A percentile compares a stretch with the other conserved stretches of the same genome.
Evolutionary conservation across 2,329 filamentous ascomycete genomes (phyloP).

Genomic region (Fusarium goolgardi): DNA sequence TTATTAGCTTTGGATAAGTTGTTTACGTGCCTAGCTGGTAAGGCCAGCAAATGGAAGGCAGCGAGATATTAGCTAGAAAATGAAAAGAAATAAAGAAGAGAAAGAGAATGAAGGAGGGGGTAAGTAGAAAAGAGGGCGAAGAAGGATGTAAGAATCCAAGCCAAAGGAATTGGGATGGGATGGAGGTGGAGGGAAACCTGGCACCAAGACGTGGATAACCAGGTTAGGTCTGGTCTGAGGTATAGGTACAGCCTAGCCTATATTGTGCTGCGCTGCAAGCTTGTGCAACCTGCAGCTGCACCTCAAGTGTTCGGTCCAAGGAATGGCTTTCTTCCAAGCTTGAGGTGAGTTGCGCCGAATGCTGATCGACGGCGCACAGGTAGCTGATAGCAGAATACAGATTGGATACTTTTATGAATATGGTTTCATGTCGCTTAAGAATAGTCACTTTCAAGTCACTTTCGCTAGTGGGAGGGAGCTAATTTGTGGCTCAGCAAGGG

Average conservation of each 20-base stretch:
- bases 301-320: constrained; percentile 1
- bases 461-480: constrained; percentile 32
- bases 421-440: neutral
- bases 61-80: constrained; percentile 21
- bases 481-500: constrained; percentile 40
- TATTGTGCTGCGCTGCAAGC: constrained; percentile 1
- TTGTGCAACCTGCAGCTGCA: constrained; percentile 28
- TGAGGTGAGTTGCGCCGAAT: constrained; percentile 6
- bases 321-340: constrained; percentile 34
- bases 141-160: constrained; percentile 15
- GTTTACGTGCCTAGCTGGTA: constrained; percentile 18
- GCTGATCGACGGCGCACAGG: constrained; percentile 28
- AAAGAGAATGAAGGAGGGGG: constrained; percentile 14
- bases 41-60: constrained; percentile 28
- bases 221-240: constrained; percentile 14
- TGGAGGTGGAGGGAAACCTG: constrained; percentile 38
- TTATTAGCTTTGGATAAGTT: constrained; percentile 11
- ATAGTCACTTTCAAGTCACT: constrained; percentile 19
- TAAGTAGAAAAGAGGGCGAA: constrained; percentile 36
- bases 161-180: constrained; percentile 22
- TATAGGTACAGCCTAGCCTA: neutral
- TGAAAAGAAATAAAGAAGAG: constrained; percentile 18
- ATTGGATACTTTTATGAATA: constrained; percentile 4
- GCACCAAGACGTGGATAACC: constrained; percentile 23
- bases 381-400: constrained; percentile 19